A percentile compares a stretch with the other conserved stretches of the same genome.
These are phyloP conservation scores for Pelargonium myrrhifolium DNA, from an alignment of 441 rosid genomes.

Conservation along the genomic window DNA sequence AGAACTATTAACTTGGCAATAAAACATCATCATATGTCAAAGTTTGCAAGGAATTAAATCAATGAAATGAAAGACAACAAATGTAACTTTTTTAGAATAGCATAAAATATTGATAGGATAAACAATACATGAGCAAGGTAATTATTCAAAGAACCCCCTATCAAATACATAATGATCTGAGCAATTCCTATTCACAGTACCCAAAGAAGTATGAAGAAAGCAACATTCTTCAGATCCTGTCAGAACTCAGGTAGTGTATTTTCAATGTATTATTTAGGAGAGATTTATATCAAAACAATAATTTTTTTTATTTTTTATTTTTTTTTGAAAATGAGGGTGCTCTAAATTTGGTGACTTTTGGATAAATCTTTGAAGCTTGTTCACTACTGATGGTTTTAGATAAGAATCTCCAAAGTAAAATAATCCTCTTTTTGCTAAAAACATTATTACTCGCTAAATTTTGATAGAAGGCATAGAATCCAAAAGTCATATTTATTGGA, in stretches of 20 bases:
- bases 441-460: background rate
- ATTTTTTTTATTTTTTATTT: no score
- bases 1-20: slow-evolving; percentile 2
- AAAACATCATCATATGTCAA: slow-evolving; percentile 9
- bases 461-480: background rate
- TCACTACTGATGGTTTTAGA: background rate
- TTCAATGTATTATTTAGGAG: background rate
- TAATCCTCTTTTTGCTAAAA: background rate
- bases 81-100: slow-evolving; percentile 7
- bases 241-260: background rate
- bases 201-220: background rate
- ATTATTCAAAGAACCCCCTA: background rate
- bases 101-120: slow-evolving; percentile 5
- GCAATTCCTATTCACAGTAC: background rate
- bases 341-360: background rate
- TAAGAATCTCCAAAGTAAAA: background rate
- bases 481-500: background rate
- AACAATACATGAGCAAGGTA: background rate
- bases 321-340: background rate
- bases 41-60: slow-evolving; percentile 4
- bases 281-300: background rate
- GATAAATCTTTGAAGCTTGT: background rate
- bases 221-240: background rate
- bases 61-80: slow-evolving; percentile 4
- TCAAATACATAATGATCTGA: background rate